Conservation (phyloP, 2,329 filamentous ascomycete species). For the Colletotrichum karsti region DNA sequence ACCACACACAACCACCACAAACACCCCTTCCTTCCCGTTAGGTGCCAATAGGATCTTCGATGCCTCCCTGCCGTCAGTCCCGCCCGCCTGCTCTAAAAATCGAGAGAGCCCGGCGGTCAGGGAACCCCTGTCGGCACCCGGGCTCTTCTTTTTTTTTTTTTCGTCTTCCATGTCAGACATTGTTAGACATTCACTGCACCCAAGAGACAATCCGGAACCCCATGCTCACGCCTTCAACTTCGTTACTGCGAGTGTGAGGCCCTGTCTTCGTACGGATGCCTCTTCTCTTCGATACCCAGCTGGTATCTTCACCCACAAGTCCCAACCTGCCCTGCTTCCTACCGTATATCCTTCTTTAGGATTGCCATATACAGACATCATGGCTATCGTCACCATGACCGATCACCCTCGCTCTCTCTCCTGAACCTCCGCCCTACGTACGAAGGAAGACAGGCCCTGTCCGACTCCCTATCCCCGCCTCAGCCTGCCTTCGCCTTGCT, state of each 20-base stretch:
- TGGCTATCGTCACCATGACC: neutral
- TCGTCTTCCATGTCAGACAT: conserved; percentile 8
- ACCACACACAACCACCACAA: neutral
- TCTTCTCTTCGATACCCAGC: neutral
- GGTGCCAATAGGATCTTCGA: conserved; percentile 14
- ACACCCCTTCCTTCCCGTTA: conserved; percentile 7
- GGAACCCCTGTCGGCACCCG: conserved; percentile 10
- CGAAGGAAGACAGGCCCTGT: neutral
- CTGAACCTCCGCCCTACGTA: neutral
- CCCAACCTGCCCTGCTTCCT: neutral
- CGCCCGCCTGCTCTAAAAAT: conserved; percentile 20
- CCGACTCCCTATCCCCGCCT: neutral
- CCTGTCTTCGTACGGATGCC: neutral
- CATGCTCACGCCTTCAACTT: neutral
- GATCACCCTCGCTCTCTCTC: neutral
- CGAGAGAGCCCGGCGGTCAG: conserved; percentile 10
- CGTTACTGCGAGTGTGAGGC: too few relatives aligned
- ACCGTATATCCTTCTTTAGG: neutral
- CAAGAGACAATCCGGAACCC: neutral
- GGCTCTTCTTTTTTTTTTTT: conserved; percentile 3
- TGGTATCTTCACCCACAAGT: neutral
- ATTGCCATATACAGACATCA: conserved; percentile 1
- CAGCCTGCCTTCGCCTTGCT: neutral
- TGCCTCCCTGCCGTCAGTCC: conserved; percentile 21
- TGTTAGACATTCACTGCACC: neutral